Evolutionary conservation across 176 grass and related monocot species (phyloP).

Genomic region (Guadua angustifolia): DNA sequence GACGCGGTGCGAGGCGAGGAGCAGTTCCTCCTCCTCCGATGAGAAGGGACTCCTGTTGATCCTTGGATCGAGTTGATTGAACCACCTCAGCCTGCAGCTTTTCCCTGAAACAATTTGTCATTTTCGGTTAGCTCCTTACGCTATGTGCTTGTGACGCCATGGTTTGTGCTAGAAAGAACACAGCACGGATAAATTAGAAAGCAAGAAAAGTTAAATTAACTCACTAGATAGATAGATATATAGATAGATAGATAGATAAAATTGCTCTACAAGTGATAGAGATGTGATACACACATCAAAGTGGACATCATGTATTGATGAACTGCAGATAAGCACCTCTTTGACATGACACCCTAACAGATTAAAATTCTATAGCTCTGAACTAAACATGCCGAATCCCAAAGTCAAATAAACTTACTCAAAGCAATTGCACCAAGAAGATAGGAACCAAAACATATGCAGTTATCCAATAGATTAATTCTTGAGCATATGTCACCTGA

Average conservation of each 20-base stretch:
- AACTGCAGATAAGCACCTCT: constrained; percentile 30
- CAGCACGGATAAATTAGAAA: constrained; percentile 45
- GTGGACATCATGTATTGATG: constrained; percentile 21
- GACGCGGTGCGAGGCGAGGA: constrained; percentile 77
- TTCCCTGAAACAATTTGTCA: constrained; percentile 69
- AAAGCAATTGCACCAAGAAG: not conserved
- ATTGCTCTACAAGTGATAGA: constrained; percentile 54
- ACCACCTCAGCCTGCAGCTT: constrained; percentile 96
- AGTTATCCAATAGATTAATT: not conserved
- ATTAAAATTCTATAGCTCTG: constrained; percentile 52
- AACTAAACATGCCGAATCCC: constrained; percentile 29
- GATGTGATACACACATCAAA: constrained; percentile 52
- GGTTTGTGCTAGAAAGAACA: constrained; percentile 41
- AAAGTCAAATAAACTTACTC: constrained; percentile 43
- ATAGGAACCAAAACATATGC: not conserved
- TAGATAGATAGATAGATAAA: not conserved
- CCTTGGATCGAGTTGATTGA: constrained; percentile 90
- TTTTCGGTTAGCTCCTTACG: constrained; percentile 40
- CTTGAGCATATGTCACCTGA: constrained; percentile 60
- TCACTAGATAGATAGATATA: not conserved
- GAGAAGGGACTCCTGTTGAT: constrained; percentile 91
- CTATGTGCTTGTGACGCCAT: constrained; percentile 20
- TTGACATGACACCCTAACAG: constrained; percentile 63
- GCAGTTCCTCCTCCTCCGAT: constrained; percentile 82
- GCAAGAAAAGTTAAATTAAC: constrained; percentile 45